A percentile compares a stretch with the other conserved stretches of the same genome.
phyloP scores from a whole-genome alignment of 192 early-diverging fungal species.

The Coemansia furcata region DNA sequence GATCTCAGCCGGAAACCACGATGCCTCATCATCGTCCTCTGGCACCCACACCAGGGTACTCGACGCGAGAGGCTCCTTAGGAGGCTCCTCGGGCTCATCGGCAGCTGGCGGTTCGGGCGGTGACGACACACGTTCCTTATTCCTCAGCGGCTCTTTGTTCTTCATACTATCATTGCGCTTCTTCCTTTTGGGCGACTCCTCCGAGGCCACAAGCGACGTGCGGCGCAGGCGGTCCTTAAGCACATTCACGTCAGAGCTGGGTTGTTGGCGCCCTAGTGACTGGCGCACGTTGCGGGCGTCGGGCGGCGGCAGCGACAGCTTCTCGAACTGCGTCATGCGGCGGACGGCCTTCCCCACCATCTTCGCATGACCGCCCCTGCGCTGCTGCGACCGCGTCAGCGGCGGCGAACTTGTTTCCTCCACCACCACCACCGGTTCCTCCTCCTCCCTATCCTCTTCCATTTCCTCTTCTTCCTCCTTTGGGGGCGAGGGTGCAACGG shows the following conservation, averaged over 20 bases:
- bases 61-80: neutral
- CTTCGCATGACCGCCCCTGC: too few species aligned
- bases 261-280: too few species aligned
- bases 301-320: constrained; percentile 41
- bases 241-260: constrained; percentile 22
- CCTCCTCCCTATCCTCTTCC: too few species aligned
- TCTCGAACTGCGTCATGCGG: constrained; percentile 39
- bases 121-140: too few species aligned
- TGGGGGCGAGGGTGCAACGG: neutral
- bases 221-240: constrained; percentile 21
- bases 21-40: constrained; percentile 29
- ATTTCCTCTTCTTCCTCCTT: neutral
- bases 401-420: too few species aligned
- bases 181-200: neutral
- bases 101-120: too few species aligned
- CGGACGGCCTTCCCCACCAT: constrained; percentile 1
- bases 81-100: too few species aligned
- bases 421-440: too few species aligned
- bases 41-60: constrained; percentile 52
- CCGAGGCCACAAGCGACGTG: neutral
- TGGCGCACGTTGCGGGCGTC: constrained; percentile 17
- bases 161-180: neutral
- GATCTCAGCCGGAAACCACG: constrained; percentile 52
- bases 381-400: too few species aligned
- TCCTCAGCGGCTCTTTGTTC: neutral